A percentile compares a stretch with the other conserved stretches of the same genome.
Conservation (phyloP, 768 basidiomycete genomes). For the Xerocomellus chrysenteron region DNA sequence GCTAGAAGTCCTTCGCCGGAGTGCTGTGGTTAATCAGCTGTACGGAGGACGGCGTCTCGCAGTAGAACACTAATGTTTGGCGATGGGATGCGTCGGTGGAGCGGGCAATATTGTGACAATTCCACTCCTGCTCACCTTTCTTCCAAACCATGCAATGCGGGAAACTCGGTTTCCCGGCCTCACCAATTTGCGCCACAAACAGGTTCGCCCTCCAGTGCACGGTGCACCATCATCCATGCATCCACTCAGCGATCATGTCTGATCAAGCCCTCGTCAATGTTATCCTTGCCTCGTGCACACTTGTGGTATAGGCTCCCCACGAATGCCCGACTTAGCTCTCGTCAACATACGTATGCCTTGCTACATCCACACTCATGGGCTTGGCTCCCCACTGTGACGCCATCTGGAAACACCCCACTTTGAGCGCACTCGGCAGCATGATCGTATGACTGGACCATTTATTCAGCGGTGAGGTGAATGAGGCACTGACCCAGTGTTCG, state of each 20-base stretch:
- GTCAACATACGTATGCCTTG: background rate
- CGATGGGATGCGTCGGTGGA: background rate
- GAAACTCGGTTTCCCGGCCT: background rate
- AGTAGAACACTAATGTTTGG: conserved; percentile 54
- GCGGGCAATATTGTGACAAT: background rate
- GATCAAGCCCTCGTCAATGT: background rate
- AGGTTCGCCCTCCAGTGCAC: background rate
- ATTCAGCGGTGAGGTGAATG: background rate
- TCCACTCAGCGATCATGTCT: background rate
- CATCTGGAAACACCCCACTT: background rate
- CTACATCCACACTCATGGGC: background rate
- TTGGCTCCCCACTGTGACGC: background rate
- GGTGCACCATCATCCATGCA: background rate
- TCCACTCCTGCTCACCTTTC: background rate
- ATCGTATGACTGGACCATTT: background rate
- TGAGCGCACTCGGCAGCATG: background rate
- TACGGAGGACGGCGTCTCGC: conserved; percentile 78
- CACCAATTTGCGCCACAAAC: background rate
- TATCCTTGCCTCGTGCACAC: background rate
- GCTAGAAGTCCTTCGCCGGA: conserved; percentile 62
- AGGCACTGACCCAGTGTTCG: background rate
- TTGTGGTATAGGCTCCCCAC: no score
- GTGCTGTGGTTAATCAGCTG: conserved; percentile 73
- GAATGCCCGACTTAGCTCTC: no score
- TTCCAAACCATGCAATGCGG: background rate